phyloP scores from a whole-genome alignment of 2,329 filamentous ascomycete genomes.

The Apiospora arundinis region DNA sequence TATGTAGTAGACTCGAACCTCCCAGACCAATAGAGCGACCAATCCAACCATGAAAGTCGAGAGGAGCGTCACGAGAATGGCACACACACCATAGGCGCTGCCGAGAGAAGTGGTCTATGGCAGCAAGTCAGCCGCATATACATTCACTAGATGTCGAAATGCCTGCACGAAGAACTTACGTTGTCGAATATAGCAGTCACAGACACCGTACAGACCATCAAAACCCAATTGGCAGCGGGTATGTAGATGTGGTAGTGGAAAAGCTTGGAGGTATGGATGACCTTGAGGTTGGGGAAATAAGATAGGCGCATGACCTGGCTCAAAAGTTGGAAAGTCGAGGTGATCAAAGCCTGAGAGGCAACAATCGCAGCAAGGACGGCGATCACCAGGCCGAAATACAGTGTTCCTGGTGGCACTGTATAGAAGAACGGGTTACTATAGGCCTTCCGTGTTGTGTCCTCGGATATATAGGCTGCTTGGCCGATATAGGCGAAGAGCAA shows the following conservation, averaged over 20 bases:
- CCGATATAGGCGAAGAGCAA: constrained; percentile 67
- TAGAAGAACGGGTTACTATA: constrained; percentile 76
- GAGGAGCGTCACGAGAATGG: constrained; percentile 78
- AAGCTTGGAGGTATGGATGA: constrained; percentile 68
- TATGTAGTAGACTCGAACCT: constrained; percentile 62
- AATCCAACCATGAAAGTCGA: constrained; percentile 74
- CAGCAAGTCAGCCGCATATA: background rate
- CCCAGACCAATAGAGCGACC: constrained; percentile 74
- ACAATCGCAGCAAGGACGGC: constrained; percentile 74
- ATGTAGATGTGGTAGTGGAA: constrained; percentile 79
- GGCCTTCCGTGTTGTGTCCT: constrained; percentile 48
- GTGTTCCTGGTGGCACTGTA: constrained; percentile 66
- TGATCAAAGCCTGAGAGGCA: constrained; percentile 78
- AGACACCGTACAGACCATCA: constrained; percentile 75
- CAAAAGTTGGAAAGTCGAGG: constrained; percentile 67
- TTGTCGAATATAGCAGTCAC: constrained; percentile 68
- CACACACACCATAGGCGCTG: constrained; percentile 76
- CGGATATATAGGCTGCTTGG: constrained; percentile 73
- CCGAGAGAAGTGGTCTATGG: constrained; percentile 66
- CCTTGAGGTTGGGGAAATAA: constrained; percentile 76
- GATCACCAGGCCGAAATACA: constrained; percentile 70
- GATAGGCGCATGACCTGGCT: constrained; percentile 61
- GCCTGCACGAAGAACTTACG: constrained; percentile 5
- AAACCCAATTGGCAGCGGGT: constrained; percentile 73
- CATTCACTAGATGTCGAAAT: background rate